These are phyloP conservation scores for Polygonum maritimum DNA, from an alignment of 148 eudicot genomes.

Conservation along the genomic window DNA sequence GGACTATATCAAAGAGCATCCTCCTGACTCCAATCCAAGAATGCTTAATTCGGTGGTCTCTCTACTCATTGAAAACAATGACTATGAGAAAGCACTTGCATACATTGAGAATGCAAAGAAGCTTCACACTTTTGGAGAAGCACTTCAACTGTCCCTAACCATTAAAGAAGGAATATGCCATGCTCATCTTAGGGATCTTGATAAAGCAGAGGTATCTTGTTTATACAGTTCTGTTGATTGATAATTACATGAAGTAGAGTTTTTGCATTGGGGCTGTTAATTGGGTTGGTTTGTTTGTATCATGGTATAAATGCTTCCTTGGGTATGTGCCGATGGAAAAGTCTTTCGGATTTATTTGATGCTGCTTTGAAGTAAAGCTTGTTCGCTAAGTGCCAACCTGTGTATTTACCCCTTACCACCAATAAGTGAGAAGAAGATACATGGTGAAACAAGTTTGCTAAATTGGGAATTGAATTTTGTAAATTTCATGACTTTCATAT, in stretches of 20 bases:
- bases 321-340: not conserved
- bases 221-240: not conserved
- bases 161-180: constrained; percentile 78
- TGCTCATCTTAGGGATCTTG: constrained; percentile 52
- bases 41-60: constrained; percentile 55
- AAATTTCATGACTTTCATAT: not conserved
- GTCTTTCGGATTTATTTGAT: not conserved
- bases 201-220: constrained; percentile 68
- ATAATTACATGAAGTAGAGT: not conserved
- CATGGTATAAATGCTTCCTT: not conserved
- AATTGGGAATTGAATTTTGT: not conserved
- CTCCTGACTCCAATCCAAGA: constrained; percentile 41
- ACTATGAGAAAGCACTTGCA: constrained; percentile 53
- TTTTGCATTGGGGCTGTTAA: not conserved
- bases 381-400: not conserved
- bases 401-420: not conserved
- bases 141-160: constrained; percentile 37
- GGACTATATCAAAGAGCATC: constrained; percentile 45
- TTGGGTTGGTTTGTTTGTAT: not conserved
- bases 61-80: constrained; percentile 39
- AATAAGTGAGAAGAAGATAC: not conserved
- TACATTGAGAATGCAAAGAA: constrained; percentile 52
- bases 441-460: not conserved
- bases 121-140: constrained; percentile 25
- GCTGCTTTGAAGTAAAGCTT: not conserved